phyloP scores from a whole-genome alignment of 2,329 filamentous ascomycete genomes.

The Apiospora hydei region DNA sequence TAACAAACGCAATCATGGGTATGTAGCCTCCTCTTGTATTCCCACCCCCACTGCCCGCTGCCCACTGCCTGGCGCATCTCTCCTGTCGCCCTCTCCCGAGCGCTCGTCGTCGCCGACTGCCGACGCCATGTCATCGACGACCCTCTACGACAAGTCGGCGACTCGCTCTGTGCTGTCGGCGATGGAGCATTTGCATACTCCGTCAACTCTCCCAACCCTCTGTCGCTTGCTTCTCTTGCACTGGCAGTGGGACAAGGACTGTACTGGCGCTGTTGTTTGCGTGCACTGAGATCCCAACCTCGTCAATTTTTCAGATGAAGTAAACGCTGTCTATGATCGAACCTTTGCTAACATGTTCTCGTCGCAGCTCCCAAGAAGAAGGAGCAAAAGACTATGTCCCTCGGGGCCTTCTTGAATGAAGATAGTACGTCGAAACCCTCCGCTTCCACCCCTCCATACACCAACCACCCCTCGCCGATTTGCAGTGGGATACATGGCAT shows the following conservation, averaged over 20 bases:
- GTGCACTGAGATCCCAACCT: neutral
- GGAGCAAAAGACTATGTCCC: constrained; percentile 89
- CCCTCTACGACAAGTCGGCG: neutral
- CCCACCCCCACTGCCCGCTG: neutral
- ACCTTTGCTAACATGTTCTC: constrained; percentile 51
- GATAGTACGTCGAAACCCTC: constrained; percentile 71
- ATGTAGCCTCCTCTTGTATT: constrained; percentile 42
- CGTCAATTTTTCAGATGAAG: neutral
- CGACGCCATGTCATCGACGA: neutral
- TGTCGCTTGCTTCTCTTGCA: neutral
- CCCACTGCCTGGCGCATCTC: constrained; percentile 13
- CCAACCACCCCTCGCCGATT: constrained; percentile 5
- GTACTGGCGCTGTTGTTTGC: neutral
- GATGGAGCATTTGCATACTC: neutral
- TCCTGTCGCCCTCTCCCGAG: neutral
- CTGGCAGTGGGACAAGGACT: neutral
- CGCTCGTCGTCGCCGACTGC: constrained; percentile 1
- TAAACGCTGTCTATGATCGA: constrained; percentile 30
- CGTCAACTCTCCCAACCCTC: neutral
- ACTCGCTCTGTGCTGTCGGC: neutral
- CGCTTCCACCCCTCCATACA: constrained; percentile 29
- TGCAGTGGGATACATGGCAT: neutral
- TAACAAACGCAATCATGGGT: constrained; percentile 68
- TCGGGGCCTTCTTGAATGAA: constrained; percentile 94
- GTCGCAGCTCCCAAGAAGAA: constrained; percentile 86